Evolutionary conservation across 768 basidiomycete genomes (phyloP), one percentile per base, ranked within the genome.

Genomic region (Trametes meyenii): DNA sequence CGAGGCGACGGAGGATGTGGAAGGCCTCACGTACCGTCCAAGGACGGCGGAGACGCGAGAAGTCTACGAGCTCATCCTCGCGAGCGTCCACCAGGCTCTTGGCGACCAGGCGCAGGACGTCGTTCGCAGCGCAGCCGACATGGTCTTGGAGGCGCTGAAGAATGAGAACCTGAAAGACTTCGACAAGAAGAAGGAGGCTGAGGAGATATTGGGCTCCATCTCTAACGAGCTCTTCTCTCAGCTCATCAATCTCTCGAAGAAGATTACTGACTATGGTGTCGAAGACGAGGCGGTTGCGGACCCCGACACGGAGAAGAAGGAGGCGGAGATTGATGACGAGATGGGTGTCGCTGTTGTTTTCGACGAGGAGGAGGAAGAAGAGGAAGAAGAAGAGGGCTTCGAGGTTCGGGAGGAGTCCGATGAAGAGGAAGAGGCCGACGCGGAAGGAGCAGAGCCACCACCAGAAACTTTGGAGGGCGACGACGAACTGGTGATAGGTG

Each of bases 281-380:
- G 92, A 95, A 71, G 94, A 96, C 64, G 93, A 92, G 72, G 73
- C 80, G 17, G 83, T 85, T 75, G 86, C 75, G 0, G 94, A 95
- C 69, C 89, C 89, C 0, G 92, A 93, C 66, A 80, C 82, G 75
- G 94, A 92, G 71, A 79, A 83, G 49, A 88, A 89, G 73, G 92
- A 92, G 59, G 92, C 86, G 2, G 94, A 90, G 74, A 94, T 98
- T 67, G 96, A 98, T 65, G 95, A 95, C 61, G 95, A 96, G 67
- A 87, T 92, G 45, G 96, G 96, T n/a, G 96, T 99, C 1, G 96
- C 96, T 0, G 96, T 99, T 8, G 89, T 98, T 5, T 98, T 98
- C 61, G 96, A 98, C 66, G 96, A 98, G 70, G 97, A 98, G 60
- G 96, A 97, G 65, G 88, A 94, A 68, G 95, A 97, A 23, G 94